phyloP scores from a whole-genome alignment of 1,284 basidiomycete species.

The Fistulinella staudtii region DNA sequence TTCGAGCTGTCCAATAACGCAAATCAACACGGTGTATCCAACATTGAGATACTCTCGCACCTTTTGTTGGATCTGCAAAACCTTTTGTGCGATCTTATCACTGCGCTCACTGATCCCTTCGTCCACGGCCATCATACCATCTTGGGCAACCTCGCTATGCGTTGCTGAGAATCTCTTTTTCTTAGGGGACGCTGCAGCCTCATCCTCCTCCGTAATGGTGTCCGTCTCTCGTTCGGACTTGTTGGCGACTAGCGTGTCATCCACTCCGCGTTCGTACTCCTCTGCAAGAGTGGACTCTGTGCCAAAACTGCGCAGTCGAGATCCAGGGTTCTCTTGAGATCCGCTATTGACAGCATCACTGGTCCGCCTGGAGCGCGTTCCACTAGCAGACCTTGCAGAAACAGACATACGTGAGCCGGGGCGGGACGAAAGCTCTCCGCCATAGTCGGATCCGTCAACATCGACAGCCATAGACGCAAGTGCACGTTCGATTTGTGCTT shows the following conservation, averaged over 20 bases:
- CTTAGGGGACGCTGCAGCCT: conserved; percentile 41
- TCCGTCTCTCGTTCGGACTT: conserved; percentile 44
- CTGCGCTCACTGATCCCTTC: conserved; percentile 78
- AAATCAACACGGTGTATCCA: conserved; percentile 3
- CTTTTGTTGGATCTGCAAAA: conserved; percentile 80
- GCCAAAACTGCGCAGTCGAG: conserved; percentile 57
- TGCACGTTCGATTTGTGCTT: conserved; percentile 81
- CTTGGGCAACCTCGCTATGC: conserved; percentile 56
- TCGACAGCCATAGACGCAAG: conserved; percentile 79
- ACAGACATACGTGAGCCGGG: conserved; percentile 42
- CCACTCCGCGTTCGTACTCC: conserved; percentile 45
- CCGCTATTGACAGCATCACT: conserved; percentile 52
- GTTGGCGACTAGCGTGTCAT: conserved; percentile 34
- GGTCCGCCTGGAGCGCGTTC: conserved; percentile 47
- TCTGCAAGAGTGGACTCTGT: conserved; percentile 76
- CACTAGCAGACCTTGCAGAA: conserved; percentile 44
- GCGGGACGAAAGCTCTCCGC: conserved; percentile 46
- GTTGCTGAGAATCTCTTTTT: conserved; percentile 75
- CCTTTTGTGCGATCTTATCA: conserved; percentile 79
- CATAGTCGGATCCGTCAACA: conserved; percentile 69
- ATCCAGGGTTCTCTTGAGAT: conserved; percentile 18
- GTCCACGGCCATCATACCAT: conserved; percentile 77
- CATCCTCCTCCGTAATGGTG: conserved; percentile 55
- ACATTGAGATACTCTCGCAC: conserved; percentile 36
- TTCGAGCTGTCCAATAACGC: conserved; percentile 52